Evolutionary conservation across 768 basidiomycete genomes (phyloP).

Genomic region (Tylopilus cervinicoccineus): DNA sequence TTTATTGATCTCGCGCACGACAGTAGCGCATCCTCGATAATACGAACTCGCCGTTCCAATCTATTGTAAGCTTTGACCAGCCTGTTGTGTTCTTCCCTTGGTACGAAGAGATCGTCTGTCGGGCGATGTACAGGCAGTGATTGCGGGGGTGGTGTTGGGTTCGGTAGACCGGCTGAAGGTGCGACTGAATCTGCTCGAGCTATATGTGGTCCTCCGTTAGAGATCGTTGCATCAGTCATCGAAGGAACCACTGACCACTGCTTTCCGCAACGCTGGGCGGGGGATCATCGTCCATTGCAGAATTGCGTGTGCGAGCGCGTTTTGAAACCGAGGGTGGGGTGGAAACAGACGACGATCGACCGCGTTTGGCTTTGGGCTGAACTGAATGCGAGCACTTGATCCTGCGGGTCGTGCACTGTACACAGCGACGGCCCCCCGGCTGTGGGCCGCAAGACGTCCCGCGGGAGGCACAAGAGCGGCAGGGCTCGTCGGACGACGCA

Average conservation of each 20-base stretch:
- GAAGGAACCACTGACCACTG: neutral
- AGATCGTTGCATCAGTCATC: neutral
- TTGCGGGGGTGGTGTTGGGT: too few relatives aligned
- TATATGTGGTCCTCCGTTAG: neutral
- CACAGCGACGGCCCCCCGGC: neutral
- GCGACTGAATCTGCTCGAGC: neutral
- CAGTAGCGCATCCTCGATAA: neutral
- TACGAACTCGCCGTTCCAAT: neutral
- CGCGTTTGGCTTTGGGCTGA: neutral
- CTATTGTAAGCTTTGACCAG: neutral
- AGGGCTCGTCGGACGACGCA: neutral
- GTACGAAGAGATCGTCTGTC: neutral
- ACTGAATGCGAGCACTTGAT: neutral
- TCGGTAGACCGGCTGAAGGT: too few relatives aligned
- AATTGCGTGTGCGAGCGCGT: neutral
- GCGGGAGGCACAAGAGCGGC: neutral
- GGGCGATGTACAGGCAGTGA: too few relatives aligned
- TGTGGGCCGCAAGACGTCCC: neutral
- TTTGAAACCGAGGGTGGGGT: neutral
- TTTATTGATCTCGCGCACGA: neutral
- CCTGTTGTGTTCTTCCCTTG: neutral
- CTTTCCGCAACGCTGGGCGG: neutral
- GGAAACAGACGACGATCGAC: too few relatives aligned
- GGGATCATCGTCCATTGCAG: neutral
- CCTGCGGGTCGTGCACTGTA: neutral